Percentiles rank a stretch among this genome's conserved stretches.
Evolutionary conservation across 129 eudicot species (phyloP).

Genomic region (Apium graveolens): DNA sequence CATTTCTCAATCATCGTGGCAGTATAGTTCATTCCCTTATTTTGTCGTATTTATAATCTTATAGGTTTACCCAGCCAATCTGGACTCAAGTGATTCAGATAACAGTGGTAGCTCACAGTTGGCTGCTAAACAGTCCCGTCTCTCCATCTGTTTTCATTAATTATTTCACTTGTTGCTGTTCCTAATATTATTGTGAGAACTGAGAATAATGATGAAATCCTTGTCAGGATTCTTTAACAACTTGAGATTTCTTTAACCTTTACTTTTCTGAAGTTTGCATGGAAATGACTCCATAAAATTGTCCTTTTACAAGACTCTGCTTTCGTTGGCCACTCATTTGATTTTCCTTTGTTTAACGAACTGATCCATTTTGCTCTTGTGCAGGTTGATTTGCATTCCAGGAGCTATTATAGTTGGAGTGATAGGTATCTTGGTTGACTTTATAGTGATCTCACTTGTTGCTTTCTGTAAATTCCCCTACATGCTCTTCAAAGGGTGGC

Average conservation of each 20-base stretch:
- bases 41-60: not conserved
- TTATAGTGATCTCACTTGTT: slow-evolving; percentile 55
- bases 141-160: not conserved
- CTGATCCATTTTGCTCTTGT: slow-evolving; percentile 5
- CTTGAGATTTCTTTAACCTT: not conserved
- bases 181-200: not conserved
- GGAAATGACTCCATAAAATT: not conserved
- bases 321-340: not conserved
- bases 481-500: slow-evolving; percentile 94
- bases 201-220: not conserved
- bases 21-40: not conserved
- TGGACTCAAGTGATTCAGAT: not conserved
- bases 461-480: slow-evolving; percentile 72
- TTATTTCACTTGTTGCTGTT: not conserved
- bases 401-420: slow-evolving; percentile 51
- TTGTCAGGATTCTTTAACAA: not conserved
- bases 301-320: not conserved
- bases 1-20: not conserved
- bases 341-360: not conserved
- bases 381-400: slow-evolving; percentile 66
- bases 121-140: not conserved
- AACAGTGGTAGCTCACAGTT: not conserved
- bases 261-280: not conserved
- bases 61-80: not conserved
- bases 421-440: slow-evolving; percentile 55